These are phyloP conservation scores for Podospora comata DNA, from an alignment of 495 filamentous ascomycete genomes.

Conservation along the genomic window DNA sequence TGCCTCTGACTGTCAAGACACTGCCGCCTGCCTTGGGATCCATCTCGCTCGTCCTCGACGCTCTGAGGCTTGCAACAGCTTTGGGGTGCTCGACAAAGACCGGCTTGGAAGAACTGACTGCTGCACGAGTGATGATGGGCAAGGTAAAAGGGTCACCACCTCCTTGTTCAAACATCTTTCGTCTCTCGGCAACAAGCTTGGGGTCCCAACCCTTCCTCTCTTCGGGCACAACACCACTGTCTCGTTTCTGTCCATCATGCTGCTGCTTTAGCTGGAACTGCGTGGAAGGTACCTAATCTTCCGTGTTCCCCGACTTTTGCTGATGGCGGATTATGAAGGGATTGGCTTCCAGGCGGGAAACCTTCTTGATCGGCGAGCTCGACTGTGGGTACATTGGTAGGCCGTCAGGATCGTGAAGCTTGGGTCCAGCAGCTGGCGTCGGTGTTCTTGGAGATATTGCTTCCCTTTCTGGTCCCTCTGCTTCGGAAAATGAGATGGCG, in stretches of 20 bases:
- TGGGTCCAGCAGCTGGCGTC: constrained; percentile 2
- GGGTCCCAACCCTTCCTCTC: constrained; percentile 30
- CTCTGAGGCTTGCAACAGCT: constrained; percentile 15
- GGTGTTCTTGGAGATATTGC: constrained; percentile 13
- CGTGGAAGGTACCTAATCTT: constrained; percentile 7
- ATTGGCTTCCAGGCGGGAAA: neutral
- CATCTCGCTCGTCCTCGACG: neutral
- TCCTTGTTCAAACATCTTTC: constrained; percentile 35
- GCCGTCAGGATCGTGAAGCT: neutral
- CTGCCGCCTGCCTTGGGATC: neutral
- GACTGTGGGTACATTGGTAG: neutral
- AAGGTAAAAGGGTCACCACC: constrained; percentile 7
- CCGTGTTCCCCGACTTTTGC: neutral
- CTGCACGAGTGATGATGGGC: constrained; percentile 14
- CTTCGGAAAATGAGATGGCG: neutral
- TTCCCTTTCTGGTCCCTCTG: constrained; percentile 7
- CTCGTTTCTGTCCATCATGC: neutral
- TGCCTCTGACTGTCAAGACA: neutral
- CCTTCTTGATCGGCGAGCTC: neutral
- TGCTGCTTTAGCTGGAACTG: neutral
- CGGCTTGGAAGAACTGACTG: constrained; percentile 3
- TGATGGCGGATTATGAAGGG: neutral
- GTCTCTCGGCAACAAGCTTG: constrained; percentile 32
- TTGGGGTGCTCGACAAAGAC: constrained; percentile 4
- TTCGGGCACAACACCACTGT: neutral